Percentiles rank a stretch among this genome's conserved stretches.
Evolutionary conservation across 495 filamentous ascomycete genomes (phyloP).

Genomic region (Penicillium lividum): DNA sequence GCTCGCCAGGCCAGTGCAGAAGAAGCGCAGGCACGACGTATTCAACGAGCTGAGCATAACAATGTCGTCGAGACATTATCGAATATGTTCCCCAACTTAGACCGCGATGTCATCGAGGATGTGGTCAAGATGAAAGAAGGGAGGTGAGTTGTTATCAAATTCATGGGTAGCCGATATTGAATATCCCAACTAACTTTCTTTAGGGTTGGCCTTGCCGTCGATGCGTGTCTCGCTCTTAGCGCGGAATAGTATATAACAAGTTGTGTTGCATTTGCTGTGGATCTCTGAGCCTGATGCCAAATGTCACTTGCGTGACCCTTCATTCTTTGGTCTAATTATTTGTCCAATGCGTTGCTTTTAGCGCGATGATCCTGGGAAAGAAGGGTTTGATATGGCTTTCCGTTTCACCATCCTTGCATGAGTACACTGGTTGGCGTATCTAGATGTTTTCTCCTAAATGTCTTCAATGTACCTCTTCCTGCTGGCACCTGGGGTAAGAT

Average conservation of each 20-base stretch:
- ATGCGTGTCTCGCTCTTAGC: constrained; percentile 84
- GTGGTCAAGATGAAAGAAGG: constrained; percentile 91
- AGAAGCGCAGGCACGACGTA: constrained; percentile 80
- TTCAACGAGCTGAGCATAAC: constrained; percentile 81
- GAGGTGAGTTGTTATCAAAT: constrained; percentile 57
- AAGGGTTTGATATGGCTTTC: background rate
- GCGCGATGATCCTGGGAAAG: constrained; percentile 1
- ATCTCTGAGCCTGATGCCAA: background rate
- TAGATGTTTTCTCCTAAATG: background rate
- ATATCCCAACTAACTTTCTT: constrained; percentile 6
- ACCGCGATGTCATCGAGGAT: constrained; percentile 89
- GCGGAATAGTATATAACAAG: constrained; percentile 39
- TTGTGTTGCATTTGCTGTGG: constrained; percentile 2
- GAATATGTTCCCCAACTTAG: constrained; percentile 91
- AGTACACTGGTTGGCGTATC: background rate
- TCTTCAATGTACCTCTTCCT: background rate
- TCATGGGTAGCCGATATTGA: background rate
- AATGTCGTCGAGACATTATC: constrained; percentile 89
- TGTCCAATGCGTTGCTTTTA: constrained; percentile 1
- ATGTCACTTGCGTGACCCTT: background rate
- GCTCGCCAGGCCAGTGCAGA: constrained; percentile 92
- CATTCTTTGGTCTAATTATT: background rate
- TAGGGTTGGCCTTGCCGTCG: constrained; percentile 86
- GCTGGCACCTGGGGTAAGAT: background rate
- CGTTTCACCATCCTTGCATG: background rate